Evolutionary conservation across 148 eudicot genomes (phyloP), one percentile per base, ranked within the genome.

Genomic region (Fagopyrum esculentum): DNA sequence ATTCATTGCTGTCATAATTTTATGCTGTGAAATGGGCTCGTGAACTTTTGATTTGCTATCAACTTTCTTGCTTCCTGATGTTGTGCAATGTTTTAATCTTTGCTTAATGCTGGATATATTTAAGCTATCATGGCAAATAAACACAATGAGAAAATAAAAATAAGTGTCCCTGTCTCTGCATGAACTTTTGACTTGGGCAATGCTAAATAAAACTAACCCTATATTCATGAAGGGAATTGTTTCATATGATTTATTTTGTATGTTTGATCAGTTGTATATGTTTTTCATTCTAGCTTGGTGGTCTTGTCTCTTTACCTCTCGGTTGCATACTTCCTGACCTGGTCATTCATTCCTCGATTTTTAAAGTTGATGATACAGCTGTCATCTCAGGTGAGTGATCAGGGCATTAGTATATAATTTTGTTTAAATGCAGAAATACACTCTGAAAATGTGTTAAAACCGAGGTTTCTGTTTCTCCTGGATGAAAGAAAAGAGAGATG

Each of bases 301-400:
- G 78, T 88, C 72, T 78, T 96, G 85, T 89, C 93, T 35, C 72
- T 87, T 74, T 95, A 85, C 84, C 90, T 95, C 45, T 73, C 83
- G 22, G 83, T 74, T 68, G 99, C 93, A 74, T 86, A 90, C 61
- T 69, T 92, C 69, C 77, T 96, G 81, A 88, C 97, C 46, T 96
- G 99, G 99, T 87, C 89, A 43, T 90, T 90, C 56, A 80, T 96
- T 79, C 98, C 98, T 51, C 95, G 98, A 71, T 92, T 96, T 80
- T 78, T 92, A 44, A 96, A 96, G 97, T 78, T 96, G 80, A 96
- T 96, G 99, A 93, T 90, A 78, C 92, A 83, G 55, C 71, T 95
- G 59, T 95, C 98, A 40, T 90, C 98, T 78, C 97, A 95, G 86
- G 98, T 92, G 59, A 83, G 84, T 82, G 50, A 78, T 77, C 40